Percentiles rank a stretch among this genome's conserved stretches.
These are phyloP conservation scores for Mucor irregularis DNA, from an alignment of 371 early-diverging fungal species.

Conservation along the genomic window DNA sequence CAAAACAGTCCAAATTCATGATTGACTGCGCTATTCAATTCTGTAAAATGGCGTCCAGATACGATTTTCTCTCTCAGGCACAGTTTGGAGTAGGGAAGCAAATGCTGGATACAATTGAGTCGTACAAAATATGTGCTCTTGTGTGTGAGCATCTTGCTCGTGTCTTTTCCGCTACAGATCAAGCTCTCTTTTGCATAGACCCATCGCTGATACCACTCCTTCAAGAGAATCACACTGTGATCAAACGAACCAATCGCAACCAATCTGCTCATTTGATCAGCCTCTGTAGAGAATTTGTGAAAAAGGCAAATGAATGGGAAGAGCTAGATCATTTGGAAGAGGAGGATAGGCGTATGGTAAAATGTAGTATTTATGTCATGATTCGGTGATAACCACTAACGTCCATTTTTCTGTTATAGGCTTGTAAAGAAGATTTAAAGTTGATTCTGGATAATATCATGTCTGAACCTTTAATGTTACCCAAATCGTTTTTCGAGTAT, in stretches of 20 bases:
- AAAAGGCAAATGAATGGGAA: conserved; percentile 25
- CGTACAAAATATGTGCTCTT: conserved; percentile 31
- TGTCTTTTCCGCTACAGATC: conserved; percentile 18
- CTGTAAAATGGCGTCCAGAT: conserved; percentile 31
- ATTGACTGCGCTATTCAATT: conserved; percentile 18
- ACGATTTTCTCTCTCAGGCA: conserved; percentile 32
- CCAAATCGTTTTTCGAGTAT: conserved; percentile 31
- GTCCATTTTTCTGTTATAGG: conserved; percentile 4
- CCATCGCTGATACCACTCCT: conserved; percentile 34
- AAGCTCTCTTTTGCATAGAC: conserved; percentile 32
- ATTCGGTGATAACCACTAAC: neutral
- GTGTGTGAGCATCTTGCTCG: conserved; percentile 35
- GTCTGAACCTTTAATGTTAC: conserved; percentile 25
- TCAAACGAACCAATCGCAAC: neutral
- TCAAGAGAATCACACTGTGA: neutral
- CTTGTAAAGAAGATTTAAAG: conserved; percentile 18
- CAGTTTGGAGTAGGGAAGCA: conserved; percentile 27
- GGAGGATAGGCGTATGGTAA: conserved; percentile 11
- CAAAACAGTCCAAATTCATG: conserved; percentile 6
- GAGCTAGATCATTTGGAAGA: conserved; percentile 17
- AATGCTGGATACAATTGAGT: conserved; percentile 20
- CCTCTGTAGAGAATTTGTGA: conserved; percentile 22
- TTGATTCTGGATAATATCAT: conserved; percentile 22
- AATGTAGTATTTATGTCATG: neutral
- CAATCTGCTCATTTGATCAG: neutral